Evolutionary conservation across 306 rosid species (phyloP).

Genomic region (Vicia faba): DNA sequence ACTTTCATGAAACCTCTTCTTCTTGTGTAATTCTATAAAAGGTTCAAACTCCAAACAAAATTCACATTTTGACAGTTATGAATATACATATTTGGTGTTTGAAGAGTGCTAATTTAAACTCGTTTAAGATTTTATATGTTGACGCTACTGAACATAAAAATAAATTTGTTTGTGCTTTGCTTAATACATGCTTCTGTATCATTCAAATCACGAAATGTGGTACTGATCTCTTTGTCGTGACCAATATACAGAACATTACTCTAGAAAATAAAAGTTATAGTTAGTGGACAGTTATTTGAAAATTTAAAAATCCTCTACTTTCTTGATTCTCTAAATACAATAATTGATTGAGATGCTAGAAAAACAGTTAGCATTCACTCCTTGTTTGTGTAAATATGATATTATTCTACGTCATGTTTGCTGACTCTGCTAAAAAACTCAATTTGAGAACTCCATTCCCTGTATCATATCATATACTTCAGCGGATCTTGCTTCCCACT

Average conservation of each 20-base stretch:
- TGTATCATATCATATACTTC: slow-evolving; percentile 4
- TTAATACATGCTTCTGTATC: neutral
- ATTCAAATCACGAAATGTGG: slow-evolving; percentile 12
- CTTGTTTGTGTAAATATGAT: slow-evolving; percentile 15
- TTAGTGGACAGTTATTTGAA: slow-evolving; percentile 12
- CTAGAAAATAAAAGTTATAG: slow-evolving; percentile 1
- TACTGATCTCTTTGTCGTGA: slow-evolving; percentile 8
- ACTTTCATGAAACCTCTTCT: slow-evolving; percentile 16
- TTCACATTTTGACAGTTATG: neutral
- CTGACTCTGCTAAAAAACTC: slow-evolving; percentile 16
- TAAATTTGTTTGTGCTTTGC: slow-evolving; percentile 2
- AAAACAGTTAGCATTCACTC: slow-evolving; percentile 9
- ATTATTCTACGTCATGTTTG: slow-evolving; percentile 11
- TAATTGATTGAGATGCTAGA: slow-evolving; percentile 24
- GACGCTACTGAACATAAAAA: neutral
- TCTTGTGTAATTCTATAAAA: slow-evolving; percentile 21
- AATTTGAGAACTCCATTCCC: slow-evolving; percentile 2
- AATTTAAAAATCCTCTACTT: neutral
- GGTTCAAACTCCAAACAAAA: slow-evolving; percentile 2
- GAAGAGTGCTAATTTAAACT: slow-evolving; percentile 2
- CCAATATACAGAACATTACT: neutral
- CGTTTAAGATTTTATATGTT: neutral
- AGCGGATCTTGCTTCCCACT: neutral
- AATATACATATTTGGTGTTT: slow-evolving; percentile 12
- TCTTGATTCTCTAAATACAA: slow-evolving; percentile 22